Base-by-base conservation (phyloP, 331 rosid species). In the Telfairia occidentalis region DNA sequence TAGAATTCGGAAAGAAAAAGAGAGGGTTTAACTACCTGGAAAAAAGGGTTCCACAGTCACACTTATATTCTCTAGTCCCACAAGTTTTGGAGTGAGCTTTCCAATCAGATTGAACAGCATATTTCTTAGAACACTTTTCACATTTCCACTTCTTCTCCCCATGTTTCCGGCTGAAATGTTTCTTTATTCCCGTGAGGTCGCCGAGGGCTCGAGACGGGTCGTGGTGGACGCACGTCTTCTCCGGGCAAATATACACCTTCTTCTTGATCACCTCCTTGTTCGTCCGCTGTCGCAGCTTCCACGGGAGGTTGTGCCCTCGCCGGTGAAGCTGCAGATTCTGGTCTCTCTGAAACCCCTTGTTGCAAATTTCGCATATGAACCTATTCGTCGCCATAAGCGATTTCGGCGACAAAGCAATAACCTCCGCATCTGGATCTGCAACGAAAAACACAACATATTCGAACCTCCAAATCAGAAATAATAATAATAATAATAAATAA, bases 121-220 rank as follows among this genome's bases (percentile, higher is more conserved):
- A 76, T 76, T 76, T 76, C 63, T 76, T 76, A 0, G 79, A 76
- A 63, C 79, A 76, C 45, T 76, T 76, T 0, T 76, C 79, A 48
- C 79, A 76, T 11, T 76, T 76, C 79, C 79, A 76, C 74, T 76
- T 76, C 74, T 76, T 76, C 73, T 76, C 79, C 6, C 79, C 79
- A 9, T 76, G 79, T 34, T 76, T 76, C 18, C 79, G 30, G 28
- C 79, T 76, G 49, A 76, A 76, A 64, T 76, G 79, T 26, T 76
- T 76, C 73, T 76, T 76, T 12, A 76, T 50, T 9, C 79, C 79
- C 19, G 79, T 76, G 53, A 76, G 65, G 26, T 76, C 79, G 28
- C 79, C 79, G 2, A 76, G 79, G 11, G 79, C 79, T 9, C 79
- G 79, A 1, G 79, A 45, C 38, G 79, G 79, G 26, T 76, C 79